Base-by-base conservation (phyloP, 352 stramenopile genomes). In the Phytophthora colocasiae region DNA sequence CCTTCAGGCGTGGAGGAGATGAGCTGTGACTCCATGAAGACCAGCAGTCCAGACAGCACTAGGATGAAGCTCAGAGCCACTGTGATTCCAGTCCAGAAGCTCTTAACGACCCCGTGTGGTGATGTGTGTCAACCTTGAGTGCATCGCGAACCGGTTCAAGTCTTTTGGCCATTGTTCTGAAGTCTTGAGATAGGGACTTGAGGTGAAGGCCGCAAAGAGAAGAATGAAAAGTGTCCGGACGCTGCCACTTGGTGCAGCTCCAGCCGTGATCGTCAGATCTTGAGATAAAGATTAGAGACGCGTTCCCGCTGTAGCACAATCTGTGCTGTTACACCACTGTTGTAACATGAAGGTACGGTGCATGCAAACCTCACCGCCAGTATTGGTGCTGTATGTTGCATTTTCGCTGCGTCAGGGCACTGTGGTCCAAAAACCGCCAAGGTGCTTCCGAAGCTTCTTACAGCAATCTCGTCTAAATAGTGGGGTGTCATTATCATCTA, bases 21-120 rank as follows among this genome's bases (percentile, higher is more conserved):
- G 34, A 54, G 34, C 14, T 49, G 36, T 6, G 36, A 49, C n/a
- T 63, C 55, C 55, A 55, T 63, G 14, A 63, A 46, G 19, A 52
- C 45, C 36, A 63, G 17, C 15, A 63, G 34, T 17, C 55, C 55
- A 12, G 40, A 1, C 7, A 63, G 32, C 32, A 54, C 55, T 11
- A 63, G 29, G 14, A 52, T 22, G 19, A 63, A 26, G 32, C 36
- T 55, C 22, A 48, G 24, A 7, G 48, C 41, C 40, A 46, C 11
- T n/a, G 29, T 62, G n/a, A 45, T 32, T 26, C 40, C 17, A 9
- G 31, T 52, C 29, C 43, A 47, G 27, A 52, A 32, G 48, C 19
- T 39, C 32, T 41, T 47, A 31, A 31, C 26, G 29, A 31, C 5
- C 27, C 10, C 41, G 19, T 47, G 27, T 27, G 45, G 44, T 66